phyloP scores from a whole-genome alignment of 176 grass and related monocot genomes.

The Eragrostis nindensis region DNA sequence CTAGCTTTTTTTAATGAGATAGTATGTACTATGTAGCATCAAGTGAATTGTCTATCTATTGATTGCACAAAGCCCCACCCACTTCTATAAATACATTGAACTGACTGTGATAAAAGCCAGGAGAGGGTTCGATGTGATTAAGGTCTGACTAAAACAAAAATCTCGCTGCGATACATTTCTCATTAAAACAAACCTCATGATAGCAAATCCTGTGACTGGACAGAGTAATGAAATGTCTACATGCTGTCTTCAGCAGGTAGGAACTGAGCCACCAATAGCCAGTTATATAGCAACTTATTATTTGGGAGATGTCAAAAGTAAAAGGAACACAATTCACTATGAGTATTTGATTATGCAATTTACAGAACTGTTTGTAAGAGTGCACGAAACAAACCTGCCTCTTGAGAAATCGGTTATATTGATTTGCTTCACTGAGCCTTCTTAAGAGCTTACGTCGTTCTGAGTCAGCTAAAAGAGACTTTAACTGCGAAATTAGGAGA shows the following conservation, averaged over 20 bases:
- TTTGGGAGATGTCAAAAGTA: neutral
- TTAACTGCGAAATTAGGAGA: slow-evolving; percentile 65
- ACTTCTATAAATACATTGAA: neutral
- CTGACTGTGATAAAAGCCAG: neutral
- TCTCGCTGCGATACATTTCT: neutral
- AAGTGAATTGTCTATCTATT: neutral
- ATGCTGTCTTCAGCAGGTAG: slow-evolving; percentile 15
- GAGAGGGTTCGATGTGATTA: neutral
- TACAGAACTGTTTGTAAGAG: neutral
- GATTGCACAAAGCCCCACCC: neutral
- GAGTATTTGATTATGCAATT: slow-evolving; percentile 10
- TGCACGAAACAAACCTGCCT: slow-evolving; percentile 66
- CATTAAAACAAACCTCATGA: neutral
- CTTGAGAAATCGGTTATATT: slow-evolving; percentile 88
- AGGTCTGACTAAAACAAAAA: neutral
- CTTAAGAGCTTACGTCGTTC: slow-evolving; percentile 70
- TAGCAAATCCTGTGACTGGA: neutral
- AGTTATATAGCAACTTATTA: slow-evolving; percentile 18
- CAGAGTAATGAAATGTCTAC: neutral
- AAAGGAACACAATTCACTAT: neutral
- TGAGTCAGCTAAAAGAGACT: slow-evolving; percentile 79
- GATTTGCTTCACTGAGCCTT: slow-evolving; percentile 99
- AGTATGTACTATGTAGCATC: neutral
- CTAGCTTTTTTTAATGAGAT: neutral
- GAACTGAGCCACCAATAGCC: neutral